Evolutionary conservation across 1,139 yeast genomes (phyloP).

Genomic region (Saccharomyces hybrid): DNA sequence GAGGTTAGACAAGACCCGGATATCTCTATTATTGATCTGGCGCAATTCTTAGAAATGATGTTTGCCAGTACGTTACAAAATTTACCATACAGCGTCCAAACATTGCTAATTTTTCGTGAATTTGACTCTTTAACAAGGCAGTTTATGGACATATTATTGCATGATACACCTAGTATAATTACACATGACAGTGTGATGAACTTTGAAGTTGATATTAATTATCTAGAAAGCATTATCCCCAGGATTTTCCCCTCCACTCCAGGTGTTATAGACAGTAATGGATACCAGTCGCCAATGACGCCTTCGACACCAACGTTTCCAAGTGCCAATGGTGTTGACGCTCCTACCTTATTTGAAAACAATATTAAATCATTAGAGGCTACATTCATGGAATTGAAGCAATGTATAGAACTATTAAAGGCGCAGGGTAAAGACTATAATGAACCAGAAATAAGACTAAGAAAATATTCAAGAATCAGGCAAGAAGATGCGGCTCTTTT

Average conservation of each 20-base stretch:
- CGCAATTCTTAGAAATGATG: slow-evolving; percentile 79
- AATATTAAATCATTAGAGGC: slow-evolving; percentile 39
- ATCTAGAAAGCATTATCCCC: slow-evolving; percentile 47
- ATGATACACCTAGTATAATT: slow-evolving; percentile 38
- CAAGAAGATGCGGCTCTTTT: slow-evolving; percentile 50
- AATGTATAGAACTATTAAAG: slow-evolving; percentile 50
- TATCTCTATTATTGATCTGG: slow-evolving; percentile 72
- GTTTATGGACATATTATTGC: slow-evolving; percentile 53
- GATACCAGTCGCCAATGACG: slow-evolving; percentile 1
- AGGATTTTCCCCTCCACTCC: slow-evolving; percentile 33
- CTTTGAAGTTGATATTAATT: slow-evolving; percentile 55
- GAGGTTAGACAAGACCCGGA: slow-evolving; percentile 55
- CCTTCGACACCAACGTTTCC: slow-evolving; percentile 4
- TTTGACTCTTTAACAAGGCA: slow-evolving; percentile 78
- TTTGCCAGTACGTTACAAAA: slow-evolving; percentile 82
- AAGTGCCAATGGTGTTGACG: slow-evolving; percentile 26
- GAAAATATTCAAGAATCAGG: slow-evolving; percentile 53
- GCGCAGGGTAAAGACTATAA: slow-evolving; percentile 47
- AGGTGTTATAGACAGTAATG: slow-evolving; percentile 6
- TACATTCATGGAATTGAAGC: slow-evolving; percentile 53
- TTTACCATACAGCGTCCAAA: slow-evolving; percentile 69
- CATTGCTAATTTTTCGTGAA: slow-evolving; percentile 74
- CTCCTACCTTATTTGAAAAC: slow-evolving; percentile 31
- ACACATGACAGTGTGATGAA: slow-evolving; percentile 47
- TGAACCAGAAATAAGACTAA: slow-evolving; percentile 47